These are phyloP conservation scores for Botryotinia convoluta DNA, from an alignment of 2,329 filamentous ascomycete genomes.

Conservation along the genomic window DNA sequence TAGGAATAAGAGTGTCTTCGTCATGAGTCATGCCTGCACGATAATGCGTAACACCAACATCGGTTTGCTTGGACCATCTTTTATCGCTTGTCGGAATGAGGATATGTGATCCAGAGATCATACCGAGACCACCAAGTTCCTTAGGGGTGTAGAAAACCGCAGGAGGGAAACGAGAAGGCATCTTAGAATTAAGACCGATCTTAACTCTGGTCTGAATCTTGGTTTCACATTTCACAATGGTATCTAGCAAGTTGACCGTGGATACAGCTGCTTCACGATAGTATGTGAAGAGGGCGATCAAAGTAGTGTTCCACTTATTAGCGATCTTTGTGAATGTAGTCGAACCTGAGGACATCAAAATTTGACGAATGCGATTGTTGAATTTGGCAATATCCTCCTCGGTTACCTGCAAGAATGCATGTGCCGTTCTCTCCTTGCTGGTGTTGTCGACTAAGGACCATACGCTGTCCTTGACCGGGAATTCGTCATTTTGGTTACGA, in stretches of 20 bases:
- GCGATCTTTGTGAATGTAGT: constrained; percentile 99
- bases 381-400: constrained; percentile 98
- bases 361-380: constrained; percentile 97
- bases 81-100: constrained; percentile 97
- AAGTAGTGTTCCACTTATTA: constrained; percentile 98
- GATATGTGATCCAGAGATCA: constrained; percentile 99
- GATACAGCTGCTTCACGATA: constrained; percentile 97
- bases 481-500: constrained; percentile 92
- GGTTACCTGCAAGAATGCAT: constrained; percentile 95
- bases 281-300: constrained; percentile 97
- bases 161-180: constrained; percentile 97
- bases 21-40: constrained; percentile 97
- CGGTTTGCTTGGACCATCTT: constrained; percentile 97
- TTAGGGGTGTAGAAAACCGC: constrained; percentile 99
- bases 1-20: constrained; percentile 95
- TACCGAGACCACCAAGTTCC: constrained; percentile 92
- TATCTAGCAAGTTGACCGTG: constrained; percentile 89
- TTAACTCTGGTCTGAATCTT: constrained; percentile 99
- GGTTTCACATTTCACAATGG: constrained; percentile 98
- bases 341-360: constrained; percentile 98
- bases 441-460: constrained; percentile 97
- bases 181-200: constrained; percentile 98
- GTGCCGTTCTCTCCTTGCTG: constrained; percentile 93
- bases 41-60: constrained; percentile 95
- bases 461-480: constrained; percentile 95